Percentiles rank a stretch among this genome's conserved stretches.
Evolutionary conservation across 176 grass and related monocot genomes (phyloP).

Genomic region (Carex pumila): DNA sequence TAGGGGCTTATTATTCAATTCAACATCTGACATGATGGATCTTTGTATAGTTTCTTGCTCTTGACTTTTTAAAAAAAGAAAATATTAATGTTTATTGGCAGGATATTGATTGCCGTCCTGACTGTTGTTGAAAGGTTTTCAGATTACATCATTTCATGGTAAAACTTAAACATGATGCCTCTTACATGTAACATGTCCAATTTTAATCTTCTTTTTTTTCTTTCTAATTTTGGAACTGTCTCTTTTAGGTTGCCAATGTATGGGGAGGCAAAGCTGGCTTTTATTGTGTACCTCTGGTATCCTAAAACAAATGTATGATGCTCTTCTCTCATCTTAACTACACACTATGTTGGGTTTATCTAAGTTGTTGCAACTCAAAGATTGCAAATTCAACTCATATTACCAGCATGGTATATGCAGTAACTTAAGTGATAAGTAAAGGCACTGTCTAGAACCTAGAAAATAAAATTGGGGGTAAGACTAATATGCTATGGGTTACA

Average conservation of each 20-base stretch:
- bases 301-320: conserved; percentile 35
- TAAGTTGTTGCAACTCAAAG: background rate
- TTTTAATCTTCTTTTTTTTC: conserved; percentile 8
- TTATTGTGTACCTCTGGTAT: conserved; percentile 70
- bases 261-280: conserved; percentile 48
- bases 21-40: background rate
- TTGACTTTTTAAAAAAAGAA: background rate
- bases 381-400: background rate
- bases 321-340: background rate
- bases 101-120: conserved; percentile 64
- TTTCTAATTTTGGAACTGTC: background rate
- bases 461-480: background rate
- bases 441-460: background rate
- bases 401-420: background rate
- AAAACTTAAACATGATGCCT: conserved; percentile 6
- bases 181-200: background rate
- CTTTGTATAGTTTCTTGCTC: background rate
- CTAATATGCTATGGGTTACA: too few species aligned
- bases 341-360: background rate
- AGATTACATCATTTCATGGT: conserved; percentile 46
- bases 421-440: background rate
- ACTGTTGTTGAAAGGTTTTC: conserved; percentile 41
- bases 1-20: background rate
- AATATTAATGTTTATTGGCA: conserved; percentile 1
- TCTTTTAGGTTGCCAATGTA: conserved; percentile 63